Base-by-base conservation (phyloP, 345 rosid genomes). In the Gossypioides kirkii region DNA sequence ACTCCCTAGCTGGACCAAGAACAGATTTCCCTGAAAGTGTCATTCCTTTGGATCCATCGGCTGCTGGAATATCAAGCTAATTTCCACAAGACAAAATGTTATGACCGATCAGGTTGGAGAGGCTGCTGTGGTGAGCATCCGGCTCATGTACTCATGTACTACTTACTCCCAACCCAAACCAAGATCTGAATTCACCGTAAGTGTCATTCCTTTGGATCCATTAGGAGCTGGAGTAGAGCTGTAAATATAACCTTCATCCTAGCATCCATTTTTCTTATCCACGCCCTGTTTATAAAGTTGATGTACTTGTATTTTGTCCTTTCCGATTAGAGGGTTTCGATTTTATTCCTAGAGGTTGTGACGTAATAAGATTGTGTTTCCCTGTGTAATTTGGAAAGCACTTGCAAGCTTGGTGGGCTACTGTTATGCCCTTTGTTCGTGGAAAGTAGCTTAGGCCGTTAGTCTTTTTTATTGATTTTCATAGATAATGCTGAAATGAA, bases 1-100 rank as follows among this genome's bases (percentile, higher is more conserved):
- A 89, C 86, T 95, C 99, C 11, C 84, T 95, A 23, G 98, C 89
- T 26, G 99, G 98, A 79, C 89, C 84, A 71, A 88, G 99, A 87
- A 77, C 81, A 76, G 99, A 95, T 84, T 92, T 81, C 72, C 99
- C 98, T 25, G 80, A 70, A n/a, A 73, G 86, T 49, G 98, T 94
- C 58, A 58, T 75, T 12, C 91, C 87, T 0, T 76, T 90, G 28
- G 36, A 58, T 56, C 32, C 61, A 22, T 56, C 16, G 1, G 36
- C 61, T 5, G 2, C 17, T 7, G 61, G 99, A 95, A 95, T 71
- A 92, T 95, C 0, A 98, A 95, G 84, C 80, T 91, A 80, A 91
- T 92, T 43, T 91, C 90, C 32, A 55, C 90, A 2, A 83, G 97
- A 73, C 80, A 10, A 70, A 82, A 82, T 0, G 38, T 32, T 32